A percentile compares a stretch with the other conserved stretches of the same genome.
Evolutionary conservation across 1,284 basidiomycete genomes (phyloP).

Genomic region (Xanthoconium separans): DNA sequence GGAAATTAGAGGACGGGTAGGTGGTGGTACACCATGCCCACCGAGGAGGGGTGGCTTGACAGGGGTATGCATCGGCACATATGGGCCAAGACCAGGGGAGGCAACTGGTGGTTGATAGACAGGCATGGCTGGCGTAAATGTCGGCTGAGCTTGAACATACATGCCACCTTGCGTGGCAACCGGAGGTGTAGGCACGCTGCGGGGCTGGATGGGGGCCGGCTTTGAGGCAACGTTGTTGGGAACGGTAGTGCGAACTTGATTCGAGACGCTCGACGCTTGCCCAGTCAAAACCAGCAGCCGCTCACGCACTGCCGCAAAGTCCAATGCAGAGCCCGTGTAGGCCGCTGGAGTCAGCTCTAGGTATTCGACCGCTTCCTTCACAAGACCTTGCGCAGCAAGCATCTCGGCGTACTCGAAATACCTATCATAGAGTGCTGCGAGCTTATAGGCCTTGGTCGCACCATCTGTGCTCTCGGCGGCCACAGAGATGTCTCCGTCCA

Average conservation of each 20-base stretch:
- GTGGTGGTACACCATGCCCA: slow-evolving; percentile 17
- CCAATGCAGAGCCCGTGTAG: slow-evolving; percentile 66
- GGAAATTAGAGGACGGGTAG: slow-evolving; percentile 22
- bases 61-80: slow-evolving; percentile 18
- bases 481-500: slow-evolving; percentile 71
- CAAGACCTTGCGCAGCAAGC: slow-evolving; percentile 85
- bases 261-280: slow-evolving; percentile 19
- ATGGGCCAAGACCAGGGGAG: slow-evolving; percentile 10
- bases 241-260: slow-evolving; percentile 22
- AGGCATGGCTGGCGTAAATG: neutral
- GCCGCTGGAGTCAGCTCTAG: slow-evolving; percentile 79
- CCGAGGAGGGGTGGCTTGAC: slow-evolving; percentile 16
- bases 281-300: slow-evolving; percentile 55
- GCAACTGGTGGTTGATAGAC: slow-evolving; percentile 25
- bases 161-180: slow-evolving; percentile 12
- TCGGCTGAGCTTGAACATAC: slow-evolving; percentile 7
- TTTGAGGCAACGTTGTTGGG: slow-evolving; percentile 20
- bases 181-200: slow-evolving; percentile 15
- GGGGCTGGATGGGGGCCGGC: slow-evolving; percentile 7
- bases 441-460: slow-evolving; percentile 74
- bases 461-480: slow-evolving; percentile 37
- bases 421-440: slow-evolving; percentile 85
- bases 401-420: slow-evolving; percentile 97
- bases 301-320: slow-evolving; percentile 64
- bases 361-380: slow-evolving; percentile 82